These are phyloP conservation scores for Phaffomyces antillensis DNA, from an alignment of 805 yeast genomes.

Conservation along the genomic window DNA sequence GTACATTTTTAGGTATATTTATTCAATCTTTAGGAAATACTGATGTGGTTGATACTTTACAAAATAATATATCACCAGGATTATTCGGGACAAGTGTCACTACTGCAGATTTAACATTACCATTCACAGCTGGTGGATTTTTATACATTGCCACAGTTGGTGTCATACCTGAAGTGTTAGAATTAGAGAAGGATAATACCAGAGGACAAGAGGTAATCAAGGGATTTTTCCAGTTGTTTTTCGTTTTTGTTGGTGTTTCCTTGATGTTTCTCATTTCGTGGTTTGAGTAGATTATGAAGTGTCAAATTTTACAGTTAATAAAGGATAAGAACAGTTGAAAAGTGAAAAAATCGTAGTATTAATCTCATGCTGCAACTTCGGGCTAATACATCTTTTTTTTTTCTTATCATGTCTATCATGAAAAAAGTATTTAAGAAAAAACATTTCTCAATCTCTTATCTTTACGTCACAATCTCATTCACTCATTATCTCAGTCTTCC, in stretches of 20 bases:
- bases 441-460: not conserved
- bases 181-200: conserved; percentile 29
- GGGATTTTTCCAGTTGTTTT: conserved; percentile 40
- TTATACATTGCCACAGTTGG: conserved; percentile 67
- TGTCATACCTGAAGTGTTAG: conserved; percentile 67
- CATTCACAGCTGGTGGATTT: conserved; percentile 74
- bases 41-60: not conserved
- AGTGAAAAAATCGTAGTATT: too few relatives aligned
- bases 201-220: conserved; percentile 32
- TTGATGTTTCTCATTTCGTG: conserved; percentile 42
- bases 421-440: too few relatives aligned
- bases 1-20: conserved; percentile 57
- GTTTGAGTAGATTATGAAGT: conserved; percentile 15
- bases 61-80: conserved; percentile 25
- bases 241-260: conserved; percentile 46
- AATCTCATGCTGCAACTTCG: too few relatives aligned
- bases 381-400: not conserved
- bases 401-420: not conserved
- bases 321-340: too few relatives aligned
- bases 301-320: too few relatives aligned
- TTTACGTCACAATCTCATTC: too few relatives aligned
- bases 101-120: conserved; percentile 47
- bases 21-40: conserved; percentile 35
- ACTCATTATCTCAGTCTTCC: too few relatives aligned
- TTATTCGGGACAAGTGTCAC: conserved; percentile 45